Conservation (phyloP, 2,329 filamentous ascomycete genomes). For the Sporothrix brunneoviolacea region DNA sequence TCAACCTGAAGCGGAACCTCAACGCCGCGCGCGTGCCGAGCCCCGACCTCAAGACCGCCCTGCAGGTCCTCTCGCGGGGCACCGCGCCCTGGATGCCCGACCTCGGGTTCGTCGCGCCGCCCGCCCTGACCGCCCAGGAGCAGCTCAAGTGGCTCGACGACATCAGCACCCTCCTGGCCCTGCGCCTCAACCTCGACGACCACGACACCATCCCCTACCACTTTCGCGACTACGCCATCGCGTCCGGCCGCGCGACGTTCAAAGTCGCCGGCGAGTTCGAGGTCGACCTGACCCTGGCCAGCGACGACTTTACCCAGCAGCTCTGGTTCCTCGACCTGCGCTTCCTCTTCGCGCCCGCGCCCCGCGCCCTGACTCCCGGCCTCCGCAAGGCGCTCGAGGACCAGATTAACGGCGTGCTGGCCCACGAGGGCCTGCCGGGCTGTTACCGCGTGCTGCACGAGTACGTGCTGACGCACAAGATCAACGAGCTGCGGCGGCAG, state of each 20-base stretch:
- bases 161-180: conserved; percentile 74
- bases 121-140: conserved; percentile 62
- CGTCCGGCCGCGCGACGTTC: conserved; percentile 86
- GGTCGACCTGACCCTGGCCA: conserved; percentile 82
- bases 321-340: conserved; percentile 94
- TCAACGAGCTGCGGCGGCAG: conserved; percentile 74
- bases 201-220: conserved; percentile 66
- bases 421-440: conserved; percentile 63
- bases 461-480: conserved; percentile 82
- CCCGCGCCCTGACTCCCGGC: conserved; percentile 52
- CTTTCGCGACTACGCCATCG: conserved; percentile 71
- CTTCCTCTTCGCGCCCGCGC: conserved; percentile 69
- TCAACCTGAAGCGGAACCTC: conserved; percentile 67
- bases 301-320: conserved; percentile 74
- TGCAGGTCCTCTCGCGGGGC: conserved; percentile 76
- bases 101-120: conserved; percentile 71
- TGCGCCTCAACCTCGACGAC: conserved; percentile 80
- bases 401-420: conserved; percentile 65
- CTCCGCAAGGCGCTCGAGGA: conserved; percentile 62
- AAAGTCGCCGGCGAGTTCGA: conserved; percentile 79
- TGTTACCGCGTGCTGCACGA: conserved; percentile 87
- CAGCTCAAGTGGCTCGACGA: conserved; percentile 69
- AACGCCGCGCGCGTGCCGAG: conserved; percentile 71
- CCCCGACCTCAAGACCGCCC: conserved; percentile 83
- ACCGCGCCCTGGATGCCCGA: conserved; percentile 74